phyloP scores from a whole-genome alignment of 768 basidiomycete genomes.

The Suillus paluster region DNA sequence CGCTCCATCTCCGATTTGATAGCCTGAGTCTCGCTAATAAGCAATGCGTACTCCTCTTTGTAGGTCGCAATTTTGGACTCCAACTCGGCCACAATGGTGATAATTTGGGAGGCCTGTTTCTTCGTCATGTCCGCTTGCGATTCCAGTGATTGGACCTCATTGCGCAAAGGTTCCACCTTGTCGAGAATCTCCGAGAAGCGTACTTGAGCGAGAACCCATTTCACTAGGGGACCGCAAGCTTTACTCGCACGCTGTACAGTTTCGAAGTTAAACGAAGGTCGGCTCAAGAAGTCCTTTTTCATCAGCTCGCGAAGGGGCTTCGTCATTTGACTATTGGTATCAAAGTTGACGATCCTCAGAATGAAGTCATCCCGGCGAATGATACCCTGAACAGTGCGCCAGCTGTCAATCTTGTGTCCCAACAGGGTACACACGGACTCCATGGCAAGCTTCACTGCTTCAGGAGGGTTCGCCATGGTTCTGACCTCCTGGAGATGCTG shows the following conservation, averaged over 20 bases:
- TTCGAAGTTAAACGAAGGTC: conserved; percentile 93
- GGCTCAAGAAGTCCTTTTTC: conserved; percentile 91
- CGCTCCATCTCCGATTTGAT: conserved; percentile 99
- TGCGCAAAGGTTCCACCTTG: conserved; percentile 93
- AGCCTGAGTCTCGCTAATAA: conserved; percentile 96
- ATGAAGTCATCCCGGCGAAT: conserved; percentile 98
- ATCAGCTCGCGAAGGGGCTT: conserved; percentile 86
- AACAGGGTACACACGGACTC: conserved; percentile 97
- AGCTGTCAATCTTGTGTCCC: conserved; percentile 95
- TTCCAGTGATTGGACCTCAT: conserved; percentile 94
- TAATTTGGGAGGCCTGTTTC: conserved; percentile 88
- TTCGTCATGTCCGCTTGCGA: conserved; percentile 94
- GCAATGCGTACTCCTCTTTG: conserved; percentile 95
- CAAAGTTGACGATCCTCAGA: conserved; percentile 92
- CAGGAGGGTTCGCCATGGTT: conserved; percentile 97
- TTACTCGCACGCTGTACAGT: conserved; percentile 93
- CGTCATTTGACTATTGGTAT: conserved; percentile 90
- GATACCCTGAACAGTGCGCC: conserved; percentile 94
- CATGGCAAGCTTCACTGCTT: conserved; percentile 97
- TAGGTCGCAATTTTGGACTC: conserved; percentile 91
- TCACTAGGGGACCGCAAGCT: conserved; percentile 97
- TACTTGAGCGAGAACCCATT: conserved; percentile 98
- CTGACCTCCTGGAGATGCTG: conserved; percentile 97
- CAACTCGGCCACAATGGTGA: conserved; percentile 90
- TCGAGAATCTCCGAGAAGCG: conserved; percentile 97